Conservation (phyloP, 1,284 basidiomycete genomes). For the Trichosporon inkin region DNA sequence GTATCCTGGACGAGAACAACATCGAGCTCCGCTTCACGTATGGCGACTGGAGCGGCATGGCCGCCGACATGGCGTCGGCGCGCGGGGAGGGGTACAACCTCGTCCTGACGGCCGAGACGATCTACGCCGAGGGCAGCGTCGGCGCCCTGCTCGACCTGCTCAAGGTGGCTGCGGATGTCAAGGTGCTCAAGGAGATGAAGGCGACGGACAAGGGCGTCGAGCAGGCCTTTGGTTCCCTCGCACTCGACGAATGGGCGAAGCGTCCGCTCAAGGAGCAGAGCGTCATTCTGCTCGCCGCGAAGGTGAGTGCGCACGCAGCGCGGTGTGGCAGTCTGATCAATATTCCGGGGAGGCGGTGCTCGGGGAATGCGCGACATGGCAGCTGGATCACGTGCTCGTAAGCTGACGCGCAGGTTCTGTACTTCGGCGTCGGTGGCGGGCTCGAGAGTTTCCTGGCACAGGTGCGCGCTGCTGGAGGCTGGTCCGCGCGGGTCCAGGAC, state of each 20-base stretch:
- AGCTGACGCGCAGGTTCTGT: conserved; percentile 61
- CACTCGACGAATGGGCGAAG: conserved; percentile 29
- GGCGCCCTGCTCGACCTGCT: conserved; percentile 60
- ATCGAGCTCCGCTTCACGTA: conserved; percentile 71
- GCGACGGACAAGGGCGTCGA: conserved; percentile 24
- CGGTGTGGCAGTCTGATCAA: too few relatives aligned
- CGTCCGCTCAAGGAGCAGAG: conserved; percentile 17
- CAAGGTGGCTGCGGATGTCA: conserved; percentile 19
- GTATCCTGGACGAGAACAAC: conserved; percentile 56
- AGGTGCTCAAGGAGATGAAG: not conserved
- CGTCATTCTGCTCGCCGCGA: conserved; percentile 45
- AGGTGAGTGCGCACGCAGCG: too few relatives aligned
- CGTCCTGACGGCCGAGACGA: conserved; percentile 86
- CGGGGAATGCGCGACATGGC: not conserved
- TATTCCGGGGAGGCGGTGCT: too few relatives aligned
- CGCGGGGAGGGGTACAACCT: conserved; percentile 58
- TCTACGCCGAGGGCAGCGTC: conserved; percentile 71
- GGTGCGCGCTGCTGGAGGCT: conserved; percentile 52
- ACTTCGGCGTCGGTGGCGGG: conserved; percentile 94
- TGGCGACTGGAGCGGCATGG: conserved; percentile 65
- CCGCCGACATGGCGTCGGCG: conserved; percentile 8
- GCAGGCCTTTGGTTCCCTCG: conserved; percentile 30
- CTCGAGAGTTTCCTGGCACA: conserved; percentile 64
- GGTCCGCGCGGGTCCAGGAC: conserved; percentile 50
- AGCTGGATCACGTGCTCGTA: not conserved